A percentile compares a stretch with the other conserved stretches of the same genome.
Conservation (phyloP, 768 basidiomycete species). For the Trametopsis cervina region DNA sequence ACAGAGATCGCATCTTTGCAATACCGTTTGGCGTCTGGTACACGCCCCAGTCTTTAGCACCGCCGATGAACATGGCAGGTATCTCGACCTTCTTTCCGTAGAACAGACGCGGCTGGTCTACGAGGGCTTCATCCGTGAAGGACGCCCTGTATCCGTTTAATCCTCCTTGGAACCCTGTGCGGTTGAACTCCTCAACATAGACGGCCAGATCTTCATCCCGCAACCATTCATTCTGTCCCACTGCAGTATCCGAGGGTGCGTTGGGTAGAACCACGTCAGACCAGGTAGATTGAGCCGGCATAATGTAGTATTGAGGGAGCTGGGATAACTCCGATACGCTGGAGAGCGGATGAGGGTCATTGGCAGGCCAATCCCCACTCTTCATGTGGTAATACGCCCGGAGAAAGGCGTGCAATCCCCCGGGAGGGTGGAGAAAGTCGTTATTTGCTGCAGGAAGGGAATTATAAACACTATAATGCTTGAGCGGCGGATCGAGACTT, state of each 20-base stretch:
- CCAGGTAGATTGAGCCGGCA: slow-evolving; percentile 50
- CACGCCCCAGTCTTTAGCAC: slow-evolving; percentile 54
- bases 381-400: slow-evolving; percentile 53
- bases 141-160: slow-evolving; percentile 45
- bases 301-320: slow-evolving; percentile 56
- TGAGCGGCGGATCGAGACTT: slow-evolving; percentile 41
- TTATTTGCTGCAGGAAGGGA: slow-evolving; percentile 38
- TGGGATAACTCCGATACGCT: slow-evolving; percentile 30
- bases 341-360: slow-evolving; percentile 34
- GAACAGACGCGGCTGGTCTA: slow-evolving; percentile 38
- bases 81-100: slow-evolving; percentile 38
- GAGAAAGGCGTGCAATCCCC: slow-evolving; percentile 41
- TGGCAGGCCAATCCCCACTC: slow-evolving; percentile 45
- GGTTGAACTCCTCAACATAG: slow-evolving; percentile 41
- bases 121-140: neutral
- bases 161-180: slow-evolving; percentile 60
- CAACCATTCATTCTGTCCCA: slow-evolving; percentile 35
- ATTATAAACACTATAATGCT: slow-evolving; percentile 51
- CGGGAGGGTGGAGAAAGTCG: slow-evolving; percentile 35
- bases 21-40: slow-evolving; percentile 44
- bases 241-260: slow-evolving; percentile 26
- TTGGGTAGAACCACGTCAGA: slow-evolving; percentile 35
- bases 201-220: slow-evolving; percentile 39
- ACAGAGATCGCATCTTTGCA: slow-evolving; percentile 36
- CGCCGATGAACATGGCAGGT: slow-evolving; percentile 52